Conservation (phyloP, 2,329 filamentous ascomycete species). For the Beauveria rudraprayagi region DNA sequence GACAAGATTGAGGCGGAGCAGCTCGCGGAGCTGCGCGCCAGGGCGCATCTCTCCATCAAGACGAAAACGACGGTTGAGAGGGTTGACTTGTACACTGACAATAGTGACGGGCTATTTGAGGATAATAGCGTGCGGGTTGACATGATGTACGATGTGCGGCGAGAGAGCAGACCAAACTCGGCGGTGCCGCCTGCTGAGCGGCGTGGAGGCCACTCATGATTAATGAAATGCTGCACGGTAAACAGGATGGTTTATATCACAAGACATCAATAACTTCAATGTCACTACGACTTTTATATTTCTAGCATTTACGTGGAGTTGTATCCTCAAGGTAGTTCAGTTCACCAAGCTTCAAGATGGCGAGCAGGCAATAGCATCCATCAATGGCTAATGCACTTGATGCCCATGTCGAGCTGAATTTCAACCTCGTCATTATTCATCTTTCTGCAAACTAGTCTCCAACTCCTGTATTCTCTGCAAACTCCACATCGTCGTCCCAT, state of each 20-base stretch:
- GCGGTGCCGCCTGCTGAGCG: background rate
- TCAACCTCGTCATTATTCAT: too few relatives aligned
- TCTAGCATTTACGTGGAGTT: background rate
- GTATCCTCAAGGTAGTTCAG: background rate
- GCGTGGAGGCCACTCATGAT: background rate
- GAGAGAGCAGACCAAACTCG: constrained; percentile 13
- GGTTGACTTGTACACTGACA: background rate
- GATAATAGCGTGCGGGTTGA: constrained; percentile 14
- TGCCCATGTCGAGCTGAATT: too few relatives aligned
- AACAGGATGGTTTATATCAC: background rate
- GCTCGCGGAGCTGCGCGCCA: constrained; percentile 7
- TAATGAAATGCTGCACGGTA: background rate
- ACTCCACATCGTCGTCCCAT: too few relatives aligned
- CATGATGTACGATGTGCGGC: constrained; percentile 14
- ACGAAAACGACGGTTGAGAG: constrained; percentile 15
- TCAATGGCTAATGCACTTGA: too few relatives aligned
- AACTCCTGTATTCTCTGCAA: too few relatives aligned
- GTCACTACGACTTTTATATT: background rate
- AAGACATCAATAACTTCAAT: background rate
- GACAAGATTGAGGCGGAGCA: constrained; percentile 11
- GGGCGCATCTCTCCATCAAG: constrained; percentile 13
- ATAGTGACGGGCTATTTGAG: constrained; percentile 11
- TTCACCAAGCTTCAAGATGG: too few relatives aligned
- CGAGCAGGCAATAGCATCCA: too few relatives aligned
- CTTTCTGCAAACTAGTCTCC: too few relatives aligned